These are phyloP conservation scores for Zygosaccharomyces pseudorouxii DNA, from an alignment of 805 yeast genomes.

Conservation along the genomic window DNA sequence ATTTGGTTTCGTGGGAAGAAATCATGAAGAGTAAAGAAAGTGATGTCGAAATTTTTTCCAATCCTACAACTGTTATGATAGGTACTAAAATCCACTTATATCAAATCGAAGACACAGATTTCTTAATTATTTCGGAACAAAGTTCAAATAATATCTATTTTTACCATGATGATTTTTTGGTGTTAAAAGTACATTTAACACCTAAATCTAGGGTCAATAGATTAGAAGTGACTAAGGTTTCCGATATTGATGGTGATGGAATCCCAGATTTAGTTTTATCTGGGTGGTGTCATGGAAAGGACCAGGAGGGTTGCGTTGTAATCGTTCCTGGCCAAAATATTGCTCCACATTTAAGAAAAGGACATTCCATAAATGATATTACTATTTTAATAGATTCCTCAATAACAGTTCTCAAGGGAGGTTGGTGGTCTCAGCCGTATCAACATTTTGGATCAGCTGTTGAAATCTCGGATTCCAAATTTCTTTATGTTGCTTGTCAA, in stretches of 20 bases:
- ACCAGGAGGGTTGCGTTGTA: slow-evolving; percentile 22
- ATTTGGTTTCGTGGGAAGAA: slow-evolving; percentile 40
- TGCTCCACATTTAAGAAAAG: slow-evolving; percentile 16
- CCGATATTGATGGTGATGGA: slow-evolving; percentile 39
- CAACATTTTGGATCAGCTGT: slow-evolving; percentile 25
- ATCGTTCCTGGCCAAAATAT: slow-evolving; percentile 17
- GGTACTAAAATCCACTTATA: slow-evolving; percentile 40
- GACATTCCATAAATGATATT: slow-evolving; percentile 5
- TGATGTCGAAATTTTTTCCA: background rate
- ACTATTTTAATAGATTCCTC: slow-evolving; percentile 9
- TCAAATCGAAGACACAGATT: slow-evolving; percentile 29
- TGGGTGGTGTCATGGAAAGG: slow-evolving; percentile 40
- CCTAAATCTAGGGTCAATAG: slow-evolving; percentile 18
- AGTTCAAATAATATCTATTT: slow-evolving; percentile 45
- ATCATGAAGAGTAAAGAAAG: slow-evolving; percentile 11
- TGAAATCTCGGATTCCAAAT: slow-evolving; percentile 4
- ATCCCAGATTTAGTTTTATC: slow-evolving; percentile 42
- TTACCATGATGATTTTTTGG: slow-evolving; percentile 24
- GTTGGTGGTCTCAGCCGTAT: slow-evolving; percentile 15
- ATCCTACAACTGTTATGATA: slow-evolving; percentile 30
- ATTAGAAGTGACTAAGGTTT: slow-evolving; percentile 36
- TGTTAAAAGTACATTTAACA: slow-evolving; percentile 27
- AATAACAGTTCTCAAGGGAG: slow-evolving; percentile 11
- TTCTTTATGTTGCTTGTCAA: slow-evolving; percentile 22
- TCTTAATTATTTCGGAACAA: slow-evolving; percentile 47